phyloP scores from a whole-genome alignment of 225 moss, liverwort and hornwort genomes.

The Rhytidiadelphus loreus region DNA sequence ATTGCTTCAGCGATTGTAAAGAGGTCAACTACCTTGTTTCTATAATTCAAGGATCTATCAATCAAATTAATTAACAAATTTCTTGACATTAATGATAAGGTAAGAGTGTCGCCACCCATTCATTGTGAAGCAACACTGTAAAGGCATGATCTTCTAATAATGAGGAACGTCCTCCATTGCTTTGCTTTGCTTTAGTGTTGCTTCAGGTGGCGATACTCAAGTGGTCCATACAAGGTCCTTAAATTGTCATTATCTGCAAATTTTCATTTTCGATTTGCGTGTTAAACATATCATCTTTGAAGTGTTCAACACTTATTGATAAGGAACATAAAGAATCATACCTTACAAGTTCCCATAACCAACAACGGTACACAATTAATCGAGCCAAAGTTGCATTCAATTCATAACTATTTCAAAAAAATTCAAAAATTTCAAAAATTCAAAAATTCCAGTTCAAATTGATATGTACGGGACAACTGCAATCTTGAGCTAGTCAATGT shows the following conservation, averaged over 20 bases:
- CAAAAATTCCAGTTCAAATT: neutral
- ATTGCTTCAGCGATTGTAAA: too few relatives aligned
- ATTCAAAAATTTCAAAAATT: neutral
- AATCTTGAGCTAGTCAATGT: neutral
- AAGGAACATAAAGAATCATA: too few relatives aligned
- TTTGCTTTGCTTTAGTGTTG: too few relatives aligned
- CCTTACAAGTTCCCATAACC: neutral
- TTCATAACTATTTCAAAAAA: neutral
- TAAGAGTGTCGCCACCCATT: too few relatives aligned
- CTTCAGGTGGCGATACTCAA: too few relatives aligned
- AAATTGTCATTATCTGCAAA: neutral
- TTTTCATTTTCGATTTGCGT: neutral
- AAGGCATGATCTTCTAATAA: too few relatives aligned
- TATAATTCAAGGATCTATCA: too few relatives aligned
- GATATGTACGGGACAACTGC: neutral
- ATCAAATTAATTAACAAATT: neutral
- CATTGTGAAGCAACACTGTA: too few relatives aligned
- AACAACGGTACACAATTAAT: neutral
- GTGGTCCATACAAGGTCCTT: neutral
- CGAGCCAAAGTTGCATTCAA: neutral
- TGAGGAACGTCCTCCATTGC: too few relatives aligned
- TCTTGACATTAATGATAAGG: neutral
- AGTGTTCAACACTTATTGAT: neutral
- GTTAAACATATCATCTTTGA: neutral
- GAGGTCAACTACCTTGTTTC: too few relatives aligned